phyloP scores from a whole-genome alignment of 1,284 basidiomycete species.

The Melampsora americana region DNA sequence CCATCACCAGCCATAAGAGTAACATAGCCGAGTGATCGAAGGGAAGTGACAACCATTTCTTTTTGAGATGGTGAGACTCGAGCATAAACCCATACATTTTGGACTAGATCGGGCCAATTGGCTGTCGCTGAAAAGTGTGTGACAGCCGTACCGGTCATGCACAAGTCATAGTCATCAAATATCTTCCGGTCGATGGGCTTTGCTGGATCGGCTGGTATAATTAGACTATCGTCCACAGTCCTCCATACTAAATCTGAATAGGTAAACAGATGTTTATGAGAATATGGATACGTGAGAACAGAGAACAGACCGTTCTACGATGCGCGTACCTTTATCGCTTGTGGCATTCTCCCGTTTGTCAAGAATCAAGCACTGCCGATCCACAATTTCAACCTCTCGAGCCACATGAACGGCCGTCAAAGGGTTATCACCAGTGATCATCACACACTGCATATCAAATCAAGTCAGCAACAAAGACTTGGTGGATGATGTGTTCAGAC shows the following conservation, averaged over 20 bases:
- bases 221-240: conserved; percentile 80
- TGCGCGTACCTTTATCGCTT: conserved; percentile 63
- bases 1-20: conserved; percentile 97
- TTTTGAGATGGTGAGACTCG: conserved; percentile 93
- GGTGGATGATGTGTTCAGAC: background rate
- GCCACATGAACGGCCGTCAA: conserved; percentile 91
- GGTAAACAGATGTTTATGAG: conserved; percentile 54
- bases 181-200: conserved; percentile 72
- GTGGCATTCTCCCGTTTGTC: conserved; percentile 77
- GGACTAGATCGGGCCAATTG: conserved; percentile 72
- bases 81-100: conserved; percentile 93
- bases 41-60: conserved; percentile 81
- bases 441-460: conserved; percentile 67
- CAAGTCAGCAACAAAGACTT: conserved; percentile 3
- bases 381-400: conserved; percentile 88
- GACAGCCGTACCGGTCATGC: conserved; percentile 85
- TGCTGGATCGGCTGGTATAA: conserved; percentile 75
- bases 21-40: conserved; percentile 79
- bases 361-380: conserved; percentile 83
- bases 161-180: conserved; percentile 83
- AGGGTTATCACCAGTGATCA: conserved; percentile 97
- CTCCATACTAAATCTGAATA: conserved; percentile 55
- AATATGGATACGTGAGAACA: conserved; percentile 10
- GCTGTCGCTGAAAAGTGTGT: conserved; percentile 68
- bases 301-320: background rate